Evolutionary conservation across 768 basidiomycete genomes (phyloP).

Genomic region (Tricholoma bakamatsutake): DNA sequence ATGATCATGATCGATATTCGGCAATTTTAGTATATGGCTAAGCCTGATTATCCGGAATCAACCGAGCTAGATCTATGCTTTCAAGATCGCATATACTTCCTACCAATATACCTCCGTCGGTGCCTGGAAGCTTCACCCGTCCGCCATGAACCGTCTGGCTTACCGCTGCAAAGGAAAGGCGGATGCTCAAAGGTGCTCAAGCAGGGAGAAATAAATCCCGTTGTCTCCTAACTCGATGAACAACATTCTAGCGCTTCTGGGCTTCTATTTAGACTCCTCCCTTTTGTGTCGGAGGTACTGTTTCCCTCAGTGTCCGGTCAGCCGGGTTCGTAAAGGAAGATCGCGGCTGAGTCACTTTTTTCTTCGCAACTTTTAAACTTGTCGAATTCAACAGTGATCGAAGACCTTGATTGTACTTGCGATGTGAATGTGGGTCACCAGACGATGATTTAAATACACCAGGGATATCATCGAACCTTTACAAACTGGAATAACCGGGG

Average conservation of each 20-base stretch:
- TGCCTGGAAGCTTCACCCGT: constrained; percentile 18
- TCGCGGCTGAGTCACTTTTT: neutral
- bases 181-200: neutral
- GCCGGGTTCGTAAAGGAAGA: neutral
- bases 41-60: constrained; percentile 13
- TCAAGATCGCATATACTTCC: constrained; percentile 1
- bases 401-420: constrained; percentile 1
- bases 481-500: neutral
- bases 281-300: neutral
- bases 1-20: constrained; percentile 34
- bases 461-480: neutral
- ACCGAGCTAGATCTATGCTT: constrained; percentile 13
- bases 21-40: constrained; percentile 16
- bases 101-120: constrained; percentile 23
- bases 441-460: neutral
- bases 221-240: neutral
- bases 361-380: constrained; percentile 7
- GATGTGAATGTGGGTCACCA: neutral
- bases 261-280: neutral
- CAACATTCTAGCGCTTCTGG: neutral
- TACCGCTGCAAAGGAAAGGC: constrained; percentile 4
- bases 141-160: neutral
- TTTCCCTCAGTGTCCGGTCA: constrained; percentile 1
- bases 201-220: neutral
- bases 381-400: neutral